phyloP scores from a whole-genome alignment of 2,329 filamentous ascomycete species.

The Microthyrium microscopicum region DNA sequence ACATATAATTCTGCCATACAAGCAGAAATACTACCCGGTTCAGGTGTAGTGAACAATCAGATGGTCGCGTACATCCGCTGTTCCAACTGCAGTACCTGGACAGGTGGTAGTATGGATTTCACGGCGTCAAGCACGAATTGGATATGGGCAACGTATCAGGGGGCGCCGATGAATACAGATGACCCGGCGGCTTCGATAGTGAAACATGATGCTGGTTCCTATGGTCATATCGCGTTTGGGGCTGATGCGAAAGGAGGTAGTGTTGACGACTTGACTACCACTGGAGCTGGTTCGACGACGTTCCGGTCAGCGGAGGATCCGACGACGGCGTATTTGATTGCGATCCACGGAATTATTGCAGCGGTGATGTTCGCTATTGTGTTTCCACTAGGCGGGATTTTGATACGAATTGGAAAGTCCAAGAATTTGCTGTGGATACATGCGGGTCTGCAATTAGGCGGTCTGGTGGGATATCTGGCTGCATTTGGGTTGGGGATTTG shows the following conservation, averaged over 20 bases:
- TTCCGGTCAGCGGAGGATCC: neutral
- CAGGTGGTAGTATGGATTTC: slow-evolving; percentile 34
- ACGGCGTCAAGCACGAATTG: slow-evolving; percentile 26
- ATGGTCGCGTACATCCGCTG: slow-evolving; percentile 42
- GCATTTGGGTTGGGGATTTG: slow-evolving; percentile 35
- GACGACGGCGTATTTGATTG: slow-evolving; percentile 19
- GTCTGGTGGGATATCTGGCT: slow-evolving; percentile 29
- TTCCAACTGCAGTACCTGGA: slow-evolving; percentile 12
- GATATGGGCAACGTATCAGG: slow-evolving; percentile 33
- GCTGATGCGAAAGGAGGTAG: neutral
- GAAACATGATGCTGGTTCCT: slow-evolving; percentile 24
- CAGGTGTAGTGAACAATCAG: slow-evolving; percentile 33
- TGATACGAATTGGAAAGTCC: slow-evolving; percentile 25
- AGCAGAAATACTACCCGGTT: slow-evolving; percentile 35
- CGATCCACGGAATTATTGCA: slow-evolving; percentile 27
- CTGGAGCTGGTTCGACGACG: neutral
- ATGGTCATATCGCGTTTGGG: neutral
- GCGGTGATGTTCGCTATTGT: slow-evolving; percentile 27
- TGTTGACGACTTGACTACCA: neutral
- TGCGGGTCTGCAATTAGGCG: slow-evolving; percentile 30
- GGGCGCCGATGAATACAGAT: slow-evolving; percentile 30
- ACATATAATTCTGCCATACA: slow-evolving; percentile 24
- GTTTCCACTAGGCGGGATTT: slow-evolving; percentile 27
- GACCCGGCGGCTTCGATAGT: slow-evolving; percentile 24
- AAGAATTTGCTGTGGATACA: slow-evolving; percentile 28